These are phyloP conservation scores for Quercus aquifolioides DNA, from an alignment of 306 rosid genomes.

Conservation along the genomic window DNA sequence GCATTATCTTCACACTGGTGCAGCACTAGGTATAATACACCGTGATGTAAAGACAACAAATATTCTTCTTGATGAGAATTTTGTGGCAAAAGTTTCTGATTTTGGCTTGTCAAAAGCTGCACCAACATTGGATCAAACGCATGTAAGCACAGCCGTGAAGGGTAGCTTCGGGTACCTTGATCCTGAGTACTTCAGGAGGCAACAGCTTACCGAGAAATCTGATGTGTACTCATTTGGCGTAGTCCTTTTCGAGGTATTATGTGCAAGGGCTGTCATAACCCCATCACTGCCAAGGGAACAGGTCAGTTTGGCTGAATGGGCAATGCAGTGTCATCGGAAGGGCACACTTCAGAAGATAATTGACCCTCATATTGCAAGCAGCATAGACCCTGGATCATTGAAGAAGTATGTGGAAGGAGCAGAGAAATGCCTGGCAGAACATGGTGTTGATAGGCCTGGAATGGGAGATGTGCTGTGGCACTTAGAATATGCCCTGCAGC, in stretches of 20 bases:
- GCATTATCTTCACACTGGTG: constrained; percentile 91
- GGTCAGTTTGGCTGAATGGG: constrained; percentile 75
- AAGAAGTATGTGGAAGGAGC: constrained; percentile 46
- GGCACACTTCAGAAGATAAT: constrained; percentile 44
- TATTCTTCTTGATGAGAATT: constrained; percentile 75
- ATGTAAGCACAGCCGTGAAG: constrained; percentile 89
- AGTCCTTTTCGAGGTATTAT: constrained; percentile 64
- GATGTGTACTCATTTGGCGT: constrained; percentile 91
- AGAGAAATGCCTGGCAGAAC: constrained; percentile 61
- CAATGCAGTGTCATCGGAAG: constrained; percentile 40
- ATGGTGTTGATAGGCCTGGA: constrained; percentile 67
- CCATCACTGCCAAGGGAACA: constrained; percentile 54
- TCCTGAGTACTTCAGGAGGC: constrained; percentile 75
- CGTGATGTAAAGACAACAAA: constrained; percentile 89
- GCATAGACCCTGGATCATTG: constrained; percentile 40
- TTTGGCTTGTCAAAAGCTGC: constrained; percentile 76
- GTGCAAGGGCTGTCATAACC: constrained; percentile 58
- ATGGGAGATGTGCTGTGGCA: constrained; percentile 94
- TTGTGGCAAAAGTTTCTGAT: constrained; percentile 74
- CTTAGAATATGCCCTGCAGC: constrained; percentile 67
- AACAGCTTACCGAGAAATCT: constrained; percentile 74
- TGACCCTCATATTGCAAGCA: constrained; percentile 40
- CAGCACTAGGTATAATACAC: constrained; percentile 70
- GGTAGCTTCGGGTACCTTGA: constrained; percentile 94
- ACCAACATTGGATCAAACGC: constrained; percentile 53